Conservation (phyloP, 257 asterid genomes). For the Nicotiana benthamiana region DNA sequence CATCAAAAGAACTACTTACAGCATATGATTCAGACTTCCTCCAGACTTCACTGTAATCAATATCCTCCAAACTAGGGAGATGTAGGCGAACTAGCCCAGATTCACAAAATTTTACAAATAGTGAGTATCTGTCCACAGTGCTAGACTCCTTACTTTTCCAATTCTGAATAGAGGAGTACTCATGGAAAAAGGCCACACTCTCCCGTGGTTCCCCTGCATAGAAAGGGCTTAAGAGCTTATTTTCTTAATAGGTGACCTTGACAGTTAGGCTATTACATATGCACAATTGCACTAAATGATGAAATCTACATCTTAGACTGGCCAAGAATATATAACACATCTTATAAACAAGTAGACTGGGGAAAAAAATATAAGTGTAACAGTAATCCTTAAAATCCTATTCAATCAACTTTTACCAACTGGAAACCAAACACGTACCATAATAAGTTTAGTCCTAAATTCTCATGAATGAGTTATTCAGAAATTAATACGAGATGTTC, state of each 20-base stretch:
- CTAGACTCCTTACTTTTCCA: slow-evolving; percentile 14
- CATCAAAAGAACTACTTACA: slow-evolving; percentile 38
- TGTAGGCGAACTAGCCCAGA: slow-evolving; percentile 66
- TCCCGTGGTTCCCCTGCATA: slow-evolving; percentile 37
- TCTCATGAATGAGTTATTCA: not conserved
- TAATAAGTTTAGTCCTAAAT: not conserved
- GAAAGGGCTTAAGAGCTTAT: not conserved
- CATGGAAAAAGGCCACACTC: slow-evolving; percentile 14
- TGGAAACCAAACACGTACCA: too few species aligned
- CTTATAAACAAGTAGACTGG: not conserved
- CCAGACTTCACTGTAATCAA: slow-evolving; percentile 52
- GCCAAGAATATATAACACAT: not conserved
- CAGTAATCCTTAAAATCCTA: too few species aligned
- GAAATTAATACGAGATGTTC: not conserved
- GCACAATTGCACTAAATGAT: not conserved
- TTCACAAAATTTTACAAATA: slow-evolving; percentile 53
- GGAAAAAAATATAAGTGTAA: too few species aligned
- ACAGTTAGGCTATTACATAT: not conserved
- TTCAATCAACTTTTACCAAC: too few species aligned
- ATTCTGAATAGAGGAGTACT: slow-evolving; percentile 16
- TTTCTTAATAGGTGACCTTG: not conserved
- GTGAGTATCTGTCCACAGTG: slow-evolving; percentile 35
- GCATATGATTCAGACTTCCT: slow-evolving; percentile 46
- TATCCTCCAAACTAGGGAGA: slow-evolving; percentile 38
- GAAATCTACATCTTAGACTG: not conserved